A percentile compares a stretch with the other conserved stretches of the same genome.
Evolutionary conservation across 192 early-diverging fungal genomes (phyloP).

Genomic region (Backusella sp.): DNA sequence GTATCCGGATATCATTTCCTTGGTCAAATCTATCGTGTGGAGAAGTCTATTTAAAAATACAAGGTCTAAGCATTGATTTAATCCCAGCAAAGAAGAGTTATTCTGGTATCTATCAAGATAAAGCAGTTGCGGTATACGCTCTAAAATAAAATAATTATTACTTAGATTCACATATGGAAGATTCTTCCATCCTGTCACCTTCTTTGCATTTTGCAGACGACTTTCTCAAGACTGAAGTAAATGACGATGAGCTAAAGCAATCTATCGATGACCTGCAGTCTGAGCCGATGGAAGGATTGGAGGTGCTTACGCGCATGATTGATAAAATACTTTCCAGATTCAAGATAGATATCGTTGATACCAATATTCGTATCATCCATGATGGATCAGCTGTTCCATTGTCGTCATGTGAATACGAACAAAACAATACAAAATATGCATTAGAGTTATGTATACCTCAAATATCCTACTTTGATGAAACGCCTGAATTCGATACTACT

Average conservation of each 20-base stretch:
- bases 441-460: conserved; percentile 50
- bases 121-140: not conserved
- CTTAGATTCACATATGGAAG: conserved; percentile 20
- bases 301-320: conserved; percentile 77
- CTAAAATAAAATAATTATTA: not conserved
- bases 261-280: conserved; percentile 40
- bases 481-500: conserved; percentile 39
- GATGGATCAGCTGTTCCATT: conserved; percentile 40
- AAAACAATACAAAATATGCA: conserved; percentile 39
- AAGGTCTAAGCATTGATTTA: conserved; percentile 62
- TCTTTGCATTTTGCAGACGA: conserved; percentile 88
- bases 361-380: conserved; percentile 44
- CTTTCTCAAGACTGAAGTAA: conserved; percentile 70
- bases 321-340: conserved; percentile 82
- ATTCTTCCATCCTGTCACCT: conserved; percentile 67
- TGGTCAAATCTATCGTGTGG: conserved; percentile 86
- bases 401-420: conserved; percentile 7
- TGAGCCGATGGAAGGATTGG: conserved; percentile 58
- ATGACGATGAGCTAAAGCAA: conserved; percentile 50
- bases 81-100: conserved; percentile 30
- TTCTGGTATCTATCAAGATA: not conserved
- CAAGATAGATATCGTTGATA: conserved; percentile 65
- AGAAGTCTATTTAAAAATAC: conserved; percentile 71
- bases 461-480: conserved; percentile 59
- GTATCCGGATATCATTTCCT: conserved; percentile 74